Conservation (phyloP, 495 filamentous ascomycete species). For the Monascus purpureus region DNA sequence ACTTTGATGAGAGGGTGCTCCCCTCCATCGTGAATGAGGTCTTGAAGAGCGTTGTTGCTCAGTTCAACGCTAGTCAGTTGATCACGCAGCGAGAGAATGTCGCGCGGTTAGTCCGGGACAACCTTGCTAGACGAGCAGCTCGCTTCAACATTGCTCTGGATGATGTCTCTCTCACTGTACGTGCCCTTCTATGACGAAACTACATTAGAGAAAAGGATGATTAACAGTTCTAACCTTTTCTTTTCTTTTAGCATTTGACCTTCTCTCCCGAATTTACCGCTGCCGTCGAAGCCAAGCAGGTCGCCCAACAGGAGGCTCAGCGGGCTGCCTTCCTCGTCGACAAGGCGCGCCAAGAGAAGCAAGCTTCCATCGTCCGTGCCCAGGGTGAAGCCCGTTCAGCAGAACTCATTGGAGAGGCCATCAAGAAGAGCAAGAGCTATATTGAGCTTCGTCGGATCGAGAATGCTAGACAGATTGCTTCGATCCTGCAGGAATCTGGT, state of each 20-base stretch:
- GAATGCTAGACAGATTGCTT: conserved; percentile 79
- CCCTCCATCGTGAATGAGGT: conserved; percentile 99
- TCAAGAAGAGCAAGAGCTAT: conserved; percentile 97
- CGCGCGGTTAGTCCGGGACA: conserved; percentile 78
- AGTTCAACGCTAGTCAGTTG: conserved; percentile 97
- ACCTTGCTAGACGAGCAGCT: conserved; percentile 76
- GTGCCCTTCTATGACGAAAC: conserved; percentile 14
- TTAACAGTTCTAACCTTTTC: conserved; percentile 6
- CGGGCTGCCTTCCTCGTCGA: conserved; percentile 95
- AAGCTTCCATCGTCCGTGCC: conserved; percentile 93
- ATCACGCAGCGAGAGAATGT: conserved; percentile 99
- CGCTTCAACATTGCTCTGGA: conserved; percentile 95
- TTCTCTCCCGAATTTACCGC: conserved; percentile 99
- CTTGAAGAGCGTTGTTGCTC: conserved; percentile 93
- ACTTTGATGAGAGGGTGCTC: conserved; percentile 94
- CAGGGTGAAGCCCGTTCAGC: conserved; percentile 98
- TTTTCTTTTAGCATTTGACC: conserved; percentile 62
- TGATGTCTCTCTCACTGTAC: conserved; percentile 92
- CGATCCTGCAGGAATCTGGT: conserved; percentile 67
- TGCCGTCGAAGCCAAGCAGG: conserved; percentile 97
- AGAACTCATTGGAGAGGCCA: conserved; percentile 94
- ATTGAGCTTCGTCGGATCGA: conserved; percentile 95
- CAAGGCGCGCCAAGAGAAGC: conserved; percentile 98
- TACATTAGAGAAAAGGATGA: too few relatives aligned
- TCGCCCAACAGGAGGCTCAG: conserved; percentile 96